Evolutionary conservation across 176 grass and related monocot genomes (phyloP).

Genomic region (Juncus effusus): DNA sequence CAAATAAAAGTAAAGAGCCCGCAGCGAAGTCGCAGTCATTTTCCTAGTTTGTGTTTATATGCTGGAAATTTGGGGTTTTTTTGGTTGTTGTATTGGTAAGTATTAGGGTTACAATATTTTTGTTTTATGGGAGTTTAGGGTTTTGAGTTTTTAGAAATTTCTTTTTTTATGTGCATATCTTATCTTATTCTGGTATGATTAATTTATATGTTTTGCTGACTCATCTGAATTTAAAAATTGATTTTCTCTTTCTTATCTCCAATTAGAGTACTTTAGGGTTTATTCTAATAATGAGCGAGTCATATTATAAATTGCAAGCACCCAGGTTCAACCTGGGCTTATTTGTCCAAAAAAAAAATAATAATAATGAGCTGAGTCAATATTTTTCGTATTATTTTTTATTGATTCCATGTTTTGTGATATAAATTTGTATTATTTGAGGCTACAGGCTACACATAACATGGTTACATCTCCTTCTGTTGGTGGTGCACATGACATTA

Average conservation of each 20-base stretch:
- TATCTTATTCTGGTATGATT: not conserved
- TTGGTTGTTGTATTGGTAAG: not conserved
- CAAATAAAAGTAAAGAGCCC: too few species aligned
- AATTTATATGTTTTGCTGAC: conserved; percentile 14
- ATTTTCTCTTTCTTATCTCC: not conserved
- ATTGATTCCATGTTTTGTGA: not conserved
- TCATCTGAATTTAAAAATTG: not conserved
- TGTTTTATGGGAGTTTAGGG: not conserved
- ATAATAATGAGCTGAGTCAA: too few species aligned
- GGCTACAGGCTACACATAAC: conserved; percentile 22
- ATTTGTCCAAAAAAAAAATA: too few species aligned
- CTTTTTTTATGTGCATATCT: conserved; percentile 22
- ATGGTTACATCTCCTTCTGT: conserved; percentile 12
- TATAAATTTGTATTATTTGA: not conserved
- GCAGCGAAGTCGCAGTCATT: too few species aligned
- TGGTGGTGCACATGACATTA: conserved; percentile 20
- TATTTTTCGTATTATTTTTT: not conserved
- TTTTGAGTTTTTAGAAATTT: conserved; percentile 10
- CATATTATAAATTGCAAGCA: too few species aligned
- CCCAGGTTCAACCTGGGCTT: too few species aligned
- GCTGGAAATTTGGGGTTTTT: too few species aligned
- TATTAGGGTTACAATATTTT: conserved; percentile 29
- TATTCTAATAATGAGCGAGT: not conserved
- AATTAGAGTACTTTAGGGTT: not conserved
- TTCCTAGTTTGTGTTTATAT: conserved; percentile 5